A percentile compares a stretch with the other conserved stretches of the same genome.
phyloP scores from a whole-genome alignment of 176 grass and related monocot species.

The Aegilops sharonensis region DNA sequence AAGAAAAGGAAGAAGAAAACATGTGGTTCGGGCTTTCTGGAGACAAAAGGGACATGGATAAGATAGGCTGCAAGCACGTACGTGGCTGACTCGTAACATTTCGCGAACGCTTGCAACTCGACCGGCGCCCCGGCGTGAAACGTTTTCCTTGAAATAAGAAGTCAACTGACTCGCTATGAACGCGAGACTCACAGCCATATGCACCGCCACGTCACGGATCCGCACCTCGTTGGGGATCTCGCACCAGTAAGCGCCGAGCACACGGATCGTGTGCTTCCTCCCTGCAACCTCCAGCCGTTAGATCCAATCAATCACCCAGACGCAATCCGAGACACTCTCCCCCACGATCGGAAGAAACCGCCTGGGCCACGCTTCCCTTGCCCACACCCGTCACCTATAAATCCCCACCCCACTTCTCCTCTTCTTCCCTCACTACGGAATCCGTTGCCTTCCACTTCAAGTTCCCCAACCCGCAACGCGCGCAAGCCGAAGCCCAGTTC shows the following conservation, averaged over 20 bases:
- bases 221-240: neutral
- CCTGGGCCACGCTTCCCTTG: neutral
- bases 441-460: neutral
- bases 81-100: too few relatives aligned
- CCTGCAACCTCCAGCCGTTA: neutral
- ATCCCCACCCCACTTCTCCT: neutral
- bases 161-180: too few relatives aligned
- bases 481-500: too few relatives aligned
- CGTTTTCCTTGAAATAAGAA: too few relatives aligned
- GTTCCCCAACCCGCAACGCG: neutral
- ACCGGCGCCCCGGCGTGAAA: too few relatives aligned
- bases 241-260: neutral
- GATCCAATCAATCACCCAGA: neutral
- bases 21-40: too few relatives aligned
- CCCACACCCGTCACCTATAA: neutral
- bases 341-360: neutral
- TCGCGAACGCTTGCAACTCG: too few relatives aligned
- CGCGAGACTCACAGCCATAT: too few relatives aligned
- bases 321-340: neutral
- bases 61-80: too few relatives aligned
- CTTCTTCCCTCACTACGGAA: accelerated
- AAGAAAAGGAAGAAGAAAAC: too few relatives aligned
- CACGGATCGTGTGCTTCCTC: neutral
- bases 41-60: too few relatives aligned
- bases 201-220: neutral